These are phyloP conservation scores for Backusella macrospora DNA, from an alignment of 192 early-diverging fungal species.

Conservation along the genomic window DNA sequence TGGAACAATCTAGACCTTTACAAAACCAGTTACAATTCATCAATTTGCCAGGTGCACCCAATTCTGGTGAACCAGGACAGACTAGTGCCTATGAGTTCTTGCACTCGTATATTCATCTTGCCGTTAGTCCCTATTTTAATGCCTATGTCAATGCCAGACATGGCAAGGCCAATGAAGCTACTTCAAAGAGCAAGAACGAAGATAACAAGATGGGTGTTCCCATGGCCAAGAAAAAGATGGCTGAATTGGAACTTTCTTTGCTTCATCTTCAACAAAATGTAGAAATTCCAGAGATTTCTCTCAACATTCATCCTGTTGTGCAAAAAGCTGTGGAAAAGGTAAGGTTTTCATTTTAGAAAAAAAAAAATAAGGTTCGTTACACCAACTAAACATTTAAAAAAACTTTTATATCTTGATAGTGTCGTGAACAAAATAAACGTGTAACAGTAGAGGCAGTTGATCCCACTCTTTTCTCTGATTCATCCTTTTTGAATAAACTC, in stretches of 20 bases:
- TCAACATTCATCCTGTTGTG: slow-evolving; percentile 88
- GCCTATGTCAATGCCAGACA: slow-evolving; percentile 83
- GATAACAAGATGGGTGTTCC: slow-evolving; percentile 88
- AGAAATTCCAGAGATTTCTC: slow-evolving; percentile 91
- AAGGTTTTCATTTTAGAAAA: background rate
- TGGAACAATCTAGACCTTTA: slow-evolving; percentile 75
- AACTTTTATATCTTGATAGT: slow-evolving; percentile 36
- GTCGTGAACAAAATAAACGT: slow-evolving; percentile 64
- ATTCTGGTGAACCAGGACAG: slow-evolving; percentile 51
- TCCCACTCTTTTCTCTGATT: slow-evolving; percentile 72
- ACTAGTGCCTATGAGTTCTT: slow-evolving; percentile 83
- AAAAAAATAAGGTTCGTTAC: background rate
- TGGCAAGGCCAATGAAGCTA: slow-evolving; percentile 45
- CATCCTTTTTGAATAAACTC: slow-evolving; percentile 89
- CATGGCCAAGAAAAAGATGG: slow-evolving; percentile 98
- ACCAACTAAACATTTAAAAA: background rate
- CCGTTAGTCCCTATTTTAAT: slow-evolving; percentile 95
- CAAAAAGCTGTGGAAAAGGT: slow-evolving; percentile 64
- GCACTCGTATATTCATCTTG: slow-evolving; percentile 91
- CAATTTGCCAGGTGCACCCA: slow-evolving; percentile 79
- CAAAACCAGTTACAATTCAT: slow-evolving; percentile 87
- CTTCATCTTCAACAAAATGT: slow-evolving; percentile 97
- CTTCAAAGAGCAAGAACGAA: slow-evolving; percentile 56
- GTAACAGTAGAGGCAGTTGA: slow-evolving; percentile 78
- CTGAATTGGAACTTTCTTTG: slow-evolving; percentile 94